A percentile compares a stretch with the other conserved stretches of the same genome.
These are phyloP conservation scores for Collybia sordida DNA, from an alignment of 768 basidiomycete species.

Conservation along the genomic window DNA sequence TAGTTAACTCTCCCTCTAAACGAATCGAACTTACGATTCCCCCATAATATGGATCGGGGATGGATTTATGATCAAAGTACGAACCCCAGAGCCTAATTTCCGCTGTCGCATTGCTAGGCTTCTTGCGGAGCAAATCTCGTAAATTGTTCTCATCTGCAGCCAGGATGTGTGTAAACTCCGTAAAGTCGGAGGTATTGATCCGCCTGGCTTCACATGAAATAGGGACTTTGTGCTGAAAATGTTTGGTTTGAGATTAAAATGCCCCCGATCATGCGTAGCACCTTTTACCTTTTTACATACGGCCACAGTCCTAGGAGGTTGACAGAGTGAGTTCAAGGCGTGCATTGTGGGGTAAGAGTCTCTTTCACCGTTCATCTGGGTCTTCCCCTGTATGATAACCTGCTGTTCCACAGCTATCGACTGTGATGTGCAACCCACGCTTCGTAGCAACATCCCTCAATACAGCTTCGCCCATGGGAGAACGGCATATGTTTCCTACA, in stretches of 20 bases:
- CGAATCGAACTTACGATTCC: conserved; percentile 48
- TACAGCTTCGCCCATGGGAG: conserved; percentile 92
- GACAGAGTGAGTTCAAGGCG: too few relatives aligned
- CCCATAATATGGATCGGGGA: conserved; percentile 87
- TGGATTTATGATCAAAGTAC: conserved; percentile 66
- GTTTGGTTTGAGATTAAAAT: neutral
- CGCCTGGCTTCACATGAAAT: conserved; percentile 72
- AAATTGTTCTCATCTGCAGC: conserved; percentile 83
- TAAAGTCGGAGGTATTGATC: conserved; percentile 67
- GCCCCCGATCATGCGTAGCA: neutral
- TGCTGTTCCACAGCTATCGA: conserved; percentile 86
- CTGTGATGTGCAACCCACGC: conserved; percentile 63
- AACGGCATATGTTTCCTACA: conserved; percentile 84
- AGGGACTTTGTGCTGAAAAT: conserved; percentile 64
- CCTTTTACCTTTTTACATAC: conserved; percentile 68
- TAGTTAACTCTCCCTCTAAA: neutral
- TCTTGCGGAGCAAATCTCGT: conserved; percentile 53
- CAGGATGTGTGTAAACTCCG: conserved; percentile 77
- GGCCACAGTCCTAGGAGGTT: conserved; percentile 47
- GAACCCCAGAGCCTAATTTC: conserved; percentile 79
- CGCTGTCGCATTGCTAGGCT: conserved; percentile 53
- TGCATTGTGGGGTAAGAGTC: neutral
- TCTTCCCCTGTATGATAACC: conserved; percentile 83
- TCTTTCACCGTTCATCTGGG: conserved; percentile 77
- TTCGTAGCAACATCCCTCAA: conserved; percentile 65